A percentile compares a stretch with the other conserved stretches of the same genome.
phyloP scores from a whole-genome alignment of 2,329 filamentous ascomycete species.

The Alternaria novae-zelandiae region DNA sequence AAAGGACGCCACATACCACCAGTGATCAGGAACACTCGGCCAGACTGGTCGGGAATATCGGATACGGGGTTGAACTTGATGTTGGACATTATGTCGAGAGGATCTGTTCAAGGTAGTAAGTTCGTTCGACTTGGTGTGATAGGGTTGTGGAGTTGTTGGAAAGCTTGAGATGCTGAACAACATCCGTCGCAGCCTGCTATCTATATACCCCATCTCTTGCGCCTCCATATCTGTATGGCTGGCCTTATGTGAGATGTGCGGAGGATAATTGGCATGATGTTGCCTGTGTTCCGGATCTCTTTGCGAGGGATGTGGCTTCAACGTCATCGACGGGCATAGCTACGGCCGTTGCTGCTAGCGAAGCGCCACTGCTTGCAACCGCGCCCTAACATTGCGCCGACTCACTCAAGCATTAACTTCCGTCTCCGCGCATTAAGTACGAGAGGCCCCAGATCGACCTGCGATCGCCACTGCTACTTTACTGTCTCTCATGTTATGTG shows the following conservation, averaged over 20 bases:
- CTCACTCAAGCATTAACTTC: not conserved
- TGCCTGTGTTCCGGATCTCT: not conserved
- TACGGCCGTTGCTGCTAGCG: not conserved
- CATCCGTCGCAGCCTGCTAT: not conserved
- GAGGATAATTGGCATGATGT: not conserved
- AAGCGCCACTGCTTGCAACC: not conserved
- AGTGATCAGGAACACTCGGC: conserved; percentile 17
- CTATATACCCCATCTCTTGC: not conserved
- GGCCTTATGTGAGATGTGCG: not conserved
- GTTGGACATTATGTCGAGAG: not conserved
- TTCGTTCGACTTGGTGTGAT: not conserved
- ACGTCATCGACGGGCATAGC: not conserved
- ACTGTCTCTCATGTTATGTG: no score
- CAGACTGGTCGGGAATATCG: conserved; percentile 10
- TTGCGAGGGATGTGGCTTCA: not conserved
- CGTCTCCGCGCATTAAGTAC: not conserved
- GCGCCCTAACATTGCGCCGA: not conserved
- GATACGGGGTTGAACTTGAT: conserved; percentile 8
- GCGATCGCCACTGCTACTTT: not conserved
- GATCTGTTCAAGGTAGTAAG: not conserved
- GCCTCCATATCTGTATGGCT: not conserved
- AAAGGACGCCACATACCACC: conserved; percentile 10
- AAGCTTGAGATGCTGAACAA: not conserved
- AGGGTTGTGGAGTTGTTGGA: not conserved
- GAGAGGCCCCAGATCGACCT: not conserved